Evolutionary conservation across 176 grass and related monocot genomes (phyloP).

Genomic region (Lolium multiflorum): DNA sequence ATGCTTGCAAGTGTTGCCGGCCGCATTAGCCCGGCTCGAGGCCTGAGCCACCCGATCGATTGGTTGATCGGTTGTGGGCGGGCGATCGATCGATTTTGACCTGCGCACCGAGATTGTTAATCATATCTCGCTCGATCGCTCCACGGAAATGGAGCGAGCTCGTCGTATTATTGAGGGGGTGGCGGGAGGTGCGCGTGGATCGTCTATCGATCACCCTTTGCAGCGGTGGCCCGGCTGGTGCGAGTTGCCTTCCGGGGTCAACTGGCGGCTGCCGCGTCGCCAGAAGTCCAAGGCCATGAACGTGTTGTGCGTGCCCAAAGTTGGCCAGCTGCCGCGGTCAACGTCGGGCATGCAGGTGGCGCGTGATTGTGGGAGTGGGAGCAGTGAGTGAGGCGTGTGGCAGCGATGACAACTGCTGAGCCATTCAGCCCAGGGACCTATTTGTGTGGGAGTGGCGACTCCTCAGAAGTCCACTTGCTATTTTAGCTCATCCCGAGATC

Average conservation of each 20-base stretch:
- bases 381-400: background rate
- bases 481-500: too few relatives aligned
- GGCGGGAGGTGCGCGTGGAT: slow-evolving; percentile 6
- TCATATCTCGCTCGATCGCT: background rate
- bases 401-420: too few relatives aligned
- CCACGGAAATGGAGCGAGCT: background rate
- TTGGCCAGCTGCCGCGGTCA: slow-evolving; percentile 24
- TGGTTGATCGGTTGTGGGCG: too few relatives aligned
- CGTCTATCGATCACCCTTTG: background rate
- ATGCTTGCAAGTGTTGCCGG: background rate
- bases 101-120: slow-evolving; percentile 40
- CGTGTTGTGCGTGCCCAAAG: slow-evolving; percentile 29
- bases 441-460: too few relatives aligned
- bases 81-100: slow-evolving; percentile 28
- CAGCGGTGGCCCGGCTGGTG: background rate
- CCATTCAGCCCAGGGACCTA: too few relatives aligned
- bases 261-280: background rate
- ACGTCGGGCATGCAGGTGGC: background rate
- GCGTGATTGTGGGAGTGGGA: background rate
- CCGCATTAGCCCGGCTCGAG: slow-evolving; percentile 31
- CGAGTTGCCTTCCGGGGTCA: background rate
- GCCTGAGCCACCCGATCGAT: background rate
- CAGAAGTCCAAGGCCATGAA: too few relatives aligned
- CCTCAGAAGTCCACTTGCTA: too few relatives aligned
- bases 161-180: slow-evolving; percentile 20